phyloP scores from a whole-genome alignment of 1,284 basidiomycete genomes.

The Leucoagaricus sp. region DNA sequence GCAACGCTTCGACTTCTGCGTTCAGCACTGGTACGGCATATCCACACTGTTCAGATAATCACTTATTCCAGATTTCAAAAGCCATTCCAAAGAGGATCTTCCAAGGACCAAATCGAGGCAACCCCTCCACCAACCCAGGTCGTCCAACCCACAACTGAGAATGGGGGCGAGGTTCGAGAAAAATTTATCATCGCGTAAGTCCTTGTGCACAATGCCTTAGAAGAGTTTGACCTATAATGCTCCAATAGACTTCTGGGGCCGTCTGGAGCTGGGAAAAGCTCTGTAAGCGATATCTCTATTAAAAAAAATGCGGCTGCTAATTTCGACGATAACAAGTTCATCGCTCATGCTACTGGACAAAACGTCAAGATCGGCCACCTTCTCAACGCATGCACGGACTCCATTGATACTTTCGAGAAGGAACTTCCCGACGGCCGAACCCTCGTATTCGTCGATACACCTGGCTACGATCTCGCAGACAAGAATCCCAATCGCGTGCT shows the following conservation, averaged over 20 bases:
- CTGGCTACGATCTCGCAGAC: slow-evolving; percentile 15
- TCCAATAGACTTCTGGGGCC: slow-evolving; percentile 5
- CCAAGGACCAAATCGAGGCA: not conserved
- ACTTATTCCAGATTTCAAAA: too few species aligned
- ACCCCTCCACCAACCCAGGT: not conserved
- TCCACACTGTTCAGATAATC: too few species aligned
- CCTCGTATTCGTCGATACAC: slow-evolving; percentile 12
- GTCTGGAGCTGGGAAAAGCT: slow-evolving; percentile 11
- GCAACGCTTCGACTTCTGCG: too few species aligned
- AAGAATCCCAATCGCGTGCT: slow-evolving; percentile 15
- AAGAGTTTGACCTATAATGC: not conserved
- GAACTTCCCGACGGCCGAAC: not conserved
- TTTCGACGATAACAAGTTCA: not conserved
- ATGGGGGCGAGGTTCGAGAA: too few species aligned
- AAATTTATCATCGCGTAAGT: slow-evolving; percentile 13
- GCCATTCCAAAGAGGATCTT: too few species aligned
- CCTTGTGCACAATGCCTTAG: too few species aligned
- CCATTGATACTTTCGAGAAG: slow-evolving; percentile 11
- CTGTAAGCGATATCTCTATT: not conserved
- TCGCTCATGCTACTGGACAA: slow-evolving; percentile 14
- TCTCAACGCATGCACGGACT: slow-evolving; percentile 6
- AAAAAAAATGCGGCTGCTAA: too few species aligned
- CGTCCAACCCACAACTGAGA: too few species aligned
- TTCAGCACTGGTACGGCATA: too few species aligned
- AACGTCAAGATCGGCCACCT: slow-evolving; percentile 13